Conservation (phyloP, 2,329 filamentous ascomycete species). For the Domatiomyces globalis region DNA sequence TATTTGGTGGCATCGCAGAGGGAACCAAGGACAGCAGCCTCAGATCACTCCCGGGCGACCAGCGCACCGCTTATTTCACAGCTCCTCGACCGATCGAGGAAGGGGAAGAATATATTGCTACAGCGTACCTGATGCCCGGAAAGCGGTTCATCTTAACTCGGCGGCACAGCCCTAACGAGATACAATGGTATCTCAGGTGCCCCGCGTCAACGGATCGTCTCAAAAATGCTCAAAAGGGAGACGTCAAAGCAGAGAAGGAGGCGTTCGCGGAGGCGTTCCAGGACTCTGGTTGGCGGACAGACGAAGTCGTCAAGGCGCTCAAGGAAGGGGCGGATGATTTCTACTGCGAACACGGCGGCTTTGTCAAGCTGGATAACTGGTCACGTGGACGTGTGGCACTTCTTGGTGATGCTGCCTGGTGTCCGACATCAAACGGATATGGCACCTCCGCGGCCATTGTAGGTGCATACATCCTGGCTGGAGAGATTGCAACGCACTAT, state of each 20-base stretch:
- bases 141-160: slow-evolving; percentile 30
- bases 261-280: slow-evolving; percentile 27
- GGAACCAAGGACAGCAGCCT: slow-evolving; percentile 13
- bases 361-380: slow-evolving; percentile 34
- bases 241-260: slow-evolving; percentile 28
- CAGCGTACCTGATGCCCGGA: slow-evolving; percentile 25
- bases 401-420: slow-evolving; percentile 42
- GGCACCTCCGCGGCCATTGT: slow-evolving; percentile 37
- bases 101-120: slow-evolving; percentile 26
- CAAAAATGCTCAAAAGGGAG: slow-evolving; percentile 20
- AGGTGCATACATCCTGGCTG: slow-evolving; percentile 20
- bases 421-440: slow-evolving; percentile 36
- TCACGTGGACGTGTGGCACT: slow-evolving; percentile 35
- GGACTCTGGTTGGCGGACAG: slow-evolving; percentile 33
- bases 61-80: slow-evolving; percentile 27
- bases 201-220: slow-evolving; percentile 18
- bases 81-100: slow-evolving; percentile 21
- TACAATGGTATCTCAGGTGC: slow-evolving; percentile 29
- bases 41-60: slow-evolving; percentile 13
- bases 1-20: slow-evolving; percentile 7
- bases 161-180: slow-evolving; percentile 24
- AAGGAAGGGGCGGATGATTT: slow-evolving; percentile 29
- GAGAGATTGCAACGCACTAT: slow-evolving; percentile 9
- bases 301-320: slow-evolving; percentile 32
- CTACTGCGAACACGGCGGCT: slow-evolving; percentile 32